Evolutionary conservation across 805 yeast genomes (phyloP).

Genomic region (Lipomyces sp.): DNA sequence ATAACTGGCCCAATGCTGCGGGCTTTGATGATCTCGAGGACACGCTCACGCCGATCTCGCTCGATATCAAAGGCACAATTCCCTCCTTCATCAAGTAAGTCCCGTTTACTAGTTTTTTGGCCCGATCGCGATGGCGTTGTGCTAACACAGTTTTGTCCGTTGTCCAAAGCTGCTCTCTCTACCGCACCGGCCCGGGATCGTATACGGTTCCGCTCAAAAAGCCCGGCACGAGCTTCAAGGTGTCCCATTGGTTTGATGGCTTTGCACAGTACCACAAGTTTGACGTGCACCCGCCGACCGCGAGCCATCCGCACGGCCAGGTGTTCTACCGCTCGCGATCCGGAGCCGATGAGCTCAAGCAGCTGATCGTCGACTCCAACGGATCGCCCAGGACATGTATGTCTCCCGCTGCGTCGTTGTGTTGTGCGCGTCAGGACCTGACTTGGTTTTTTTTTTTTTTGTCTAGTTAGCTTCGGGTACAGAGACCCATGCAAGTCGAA

Average conservation of each 20-base stretch:
- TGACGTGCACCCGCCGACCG: slow-evolving; percentile 5
- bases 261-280: slow-evolving; percentile 9
- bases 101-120: background rate
- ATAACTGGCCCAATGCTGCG: slow-evolving; percentile 15
- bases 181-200: slow-evolving; percentile 14
- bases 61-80: slow-evolving; percentile 1
- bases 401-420: no score
- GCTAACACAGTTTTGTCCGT: no score
- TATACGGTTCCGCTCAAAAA: slow-evolving; percentile 12
- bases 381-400: slow-evolving; percentile 4
- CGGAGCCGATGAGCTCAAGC: slow-evolving; percentile 5
- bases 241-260: slow-evolving; percentile 15
- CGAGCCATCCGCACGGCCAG: slow-evolving; percentile 3
- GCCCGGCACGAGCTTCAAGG: slow-evolving; percentile 9
- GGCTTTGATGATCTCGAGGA: slow-evolving; percentile 12
- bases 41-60: slow-evolving; percentile 1
- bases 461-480: slow-evolving; percentile 5
- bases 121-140: no score
- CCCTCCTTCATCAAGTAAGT: slow-evolving; percentile 7
- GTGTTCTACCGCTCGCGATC: slow-evolving; percentile 10
- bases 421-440: no score
- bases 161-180: slow-evolving; percentile 1
- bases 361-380: background rate
- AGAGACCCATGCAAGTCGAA: slow-evolving; percentile 13
- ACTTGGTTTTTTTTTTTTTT: no score